Conservation (phyloP, 2,329 filamentous ascomycete genomes). For the Nemania diffusa region DNA sequence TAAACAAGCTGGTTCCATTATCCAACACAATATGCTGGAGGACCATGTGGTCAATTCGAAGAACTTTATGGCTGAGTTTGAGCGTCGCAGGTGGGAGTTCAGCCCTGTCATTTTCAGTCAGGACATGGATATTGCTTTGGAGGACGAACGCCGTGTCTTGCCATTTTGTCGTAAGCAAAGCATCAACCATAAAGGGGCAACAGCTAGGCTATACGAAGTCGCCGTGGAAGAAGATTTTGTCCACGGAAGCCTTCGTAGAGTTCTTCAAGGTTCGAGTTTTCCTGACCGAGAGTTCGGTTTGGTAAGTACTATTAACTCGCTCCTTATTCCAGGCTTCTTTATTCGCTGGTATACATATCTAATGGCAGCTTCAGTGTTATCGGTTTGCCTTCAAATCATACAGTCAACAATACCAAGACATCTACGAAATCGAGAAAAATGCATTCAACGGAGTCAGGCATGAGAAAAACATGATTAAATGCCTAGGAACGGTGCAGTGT, state of each 20-base stretch:
- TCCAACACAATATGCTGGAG: not conserved
- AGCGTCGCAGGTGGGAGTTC: conserved; percentile 17
- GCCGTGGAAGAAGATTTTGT: conserved; percentile 32
- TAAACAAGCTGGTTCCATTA: not conserved
- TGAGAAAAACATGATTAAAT: conserved; percentile 29
- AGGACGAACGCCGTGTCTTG: conserved; percentile 23
- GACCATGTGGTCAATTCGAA: not conserved
- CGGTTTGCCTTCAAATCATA: conserved; percentile 35
- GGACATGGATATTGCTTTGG: conserved; percentile 6
- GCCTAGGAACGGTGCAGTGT: conserved; percentile 20
- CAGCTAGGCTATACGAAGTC: conserved; percentile 33
- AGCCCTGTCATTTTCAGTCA: conserved; percentile 7
- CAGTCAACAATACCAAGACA: conserved; percentile 11
- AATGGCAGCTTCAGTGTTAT: conserved; percentile 29
- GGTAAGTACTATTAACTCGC: conserved; percentile 11
- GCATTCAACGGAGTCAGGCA: conserved; percentile 3
- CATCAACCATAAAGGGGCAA: conserved; percentile 33
- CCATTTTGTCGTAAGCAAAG: conserved; percentile 28
- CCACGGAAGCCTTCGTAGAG: conserved; percentile 12
- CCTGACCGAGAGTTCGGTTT: conserved; percentile 11
- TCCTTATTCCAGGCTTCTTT: not conserved
- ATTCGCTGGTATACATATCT: not conserved
- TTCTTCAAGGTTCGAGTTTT: conserved; percentile 16
- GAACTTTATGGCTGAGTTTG: conserved; percentile 2
- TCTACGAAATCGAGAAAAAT: conserved; percentile 32